Conservation (phyloP, 139 green algal species). For the Chlorella vulgaris region DNA sequence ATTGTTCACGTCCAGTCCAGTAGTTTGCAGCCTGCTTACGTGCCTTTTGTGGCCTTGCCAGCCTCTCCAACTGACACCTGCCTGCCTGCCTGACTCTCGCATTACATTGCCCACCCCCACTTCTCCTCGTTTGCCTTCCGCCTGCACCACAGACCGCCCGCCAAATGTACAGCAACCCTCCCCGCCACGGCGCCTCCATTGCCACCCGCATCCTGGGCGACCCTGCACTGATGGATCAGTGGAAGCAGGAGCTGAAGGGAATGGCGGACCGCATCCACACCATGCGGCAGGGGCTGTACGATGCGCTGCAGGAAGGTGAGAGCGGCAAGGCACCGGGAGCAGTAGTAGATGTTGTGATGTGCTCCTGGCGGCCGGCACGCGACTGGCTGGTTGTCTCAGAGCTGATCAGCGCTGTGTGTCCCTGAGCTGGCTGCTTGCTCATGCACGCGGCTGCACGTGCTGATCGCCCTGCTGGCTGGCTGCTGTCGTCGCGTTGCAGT, state of each 20-base stretch:
- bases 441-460: no score
- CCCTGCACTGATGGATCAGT: slow-evolving; percentile 66
- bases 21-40: no score
- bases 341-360: no score
- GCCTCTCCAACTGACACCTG: no score
- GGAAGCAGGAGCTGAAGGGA: slow-evolving; percentile 81
- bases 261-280: slow-evolving; percentile 95
- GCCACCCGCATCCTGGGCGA: slow-evolving; percentile 84
- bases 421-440: no score
- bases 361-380: no score
- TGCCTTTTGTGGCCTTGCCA: no score
- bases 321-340: background rate
- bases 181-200: slow-evolving; percentile 84
- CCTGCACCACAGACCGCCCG: slow-evolving; percentile 60
- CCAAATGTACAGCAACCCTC: slow-evolving; percentile 66
- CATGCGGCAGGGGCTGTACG: slow-evolving; percentile 81
- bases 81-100: no score
- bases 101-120: background rate
- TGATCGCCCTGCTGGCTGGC: no score
- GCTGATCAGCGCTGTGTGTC: no score
- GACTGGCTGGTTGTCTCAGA: no score
- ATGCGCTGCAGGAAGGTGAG: slow-evolving; percentile 63
- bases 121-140: background rate
- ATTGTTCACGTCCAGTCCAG: no score
- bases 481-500: slow-evolving; percentile 2